phyloP scores from a whole-genome alignment of 2,329 filamentous ascomycete species.

The Sporothrix variecibatus region DNA sequence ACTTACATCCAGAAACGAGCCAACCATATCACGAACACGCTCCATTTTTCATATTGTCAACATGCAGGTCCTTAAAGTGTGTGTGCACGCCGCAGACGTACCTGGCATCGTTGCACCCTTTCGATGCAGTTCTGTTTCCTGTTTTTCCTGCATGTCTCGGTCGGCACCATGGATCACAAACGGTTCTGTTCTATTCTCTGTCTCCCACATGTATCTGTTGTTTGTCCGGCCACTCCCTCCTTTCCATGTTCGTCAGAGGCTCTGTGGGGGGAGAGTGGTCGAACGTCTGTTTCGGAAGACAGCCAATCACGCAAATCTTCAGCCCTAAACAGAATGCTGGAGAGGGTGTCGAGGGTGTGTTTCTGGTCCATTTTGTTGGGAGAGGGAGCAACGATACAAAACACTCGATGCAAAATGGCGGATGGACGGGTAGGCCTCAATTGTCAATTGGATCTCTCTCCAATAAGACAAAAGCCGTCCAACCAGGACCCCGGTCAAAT shows the following conservation, averaged over 20 bases:
- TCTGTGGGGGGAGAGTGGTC: not conserved
- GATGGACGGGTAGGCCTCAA: not conserved
- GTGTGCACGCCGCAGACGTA: conserved; percentile 11
- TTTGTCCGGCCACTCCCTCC: not conserved
- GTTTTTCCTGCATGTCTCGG: conserved; percentile 25
- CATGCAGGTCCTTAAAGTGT: not conserved
- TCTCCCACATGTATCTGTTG: not conserved
- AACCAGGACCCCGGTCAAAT: conserved; percentile 13
- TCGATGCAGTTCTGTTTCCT: conserved; percentile 7
- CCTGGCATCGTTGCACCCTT: conserved; percentile 14
- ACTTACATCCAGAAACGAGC: not conserved
- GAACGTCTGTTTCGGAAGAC: conserved; percentile 14
- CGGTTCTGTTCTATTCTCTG: not conserved
- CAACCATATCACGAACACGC: not conserved
- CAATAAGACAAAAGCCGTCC: conserved; percentile 1
- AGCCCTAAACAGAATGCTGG: conserved; percentile 16
- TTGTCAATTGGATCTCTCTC: not conserved
- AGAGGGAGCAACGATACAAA: not conserved
- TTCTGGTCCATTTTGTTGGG: conserved; percentile 18
- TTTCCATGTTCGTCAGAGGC: not conserved
- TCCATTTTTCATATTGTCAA: not conserved
- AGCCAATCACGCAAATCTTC: conserved; percentile 18
- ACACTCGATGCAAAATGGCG: not conserved
- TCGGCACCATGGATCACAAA: conserved; percentile 1
- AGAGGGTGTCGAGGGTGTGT: conserved; percentile 18